Evolutionary conservation across 371 early-diverging fungal species (phyloP).

Genomic region (Polyrhizophydium stewartii): DNA sequence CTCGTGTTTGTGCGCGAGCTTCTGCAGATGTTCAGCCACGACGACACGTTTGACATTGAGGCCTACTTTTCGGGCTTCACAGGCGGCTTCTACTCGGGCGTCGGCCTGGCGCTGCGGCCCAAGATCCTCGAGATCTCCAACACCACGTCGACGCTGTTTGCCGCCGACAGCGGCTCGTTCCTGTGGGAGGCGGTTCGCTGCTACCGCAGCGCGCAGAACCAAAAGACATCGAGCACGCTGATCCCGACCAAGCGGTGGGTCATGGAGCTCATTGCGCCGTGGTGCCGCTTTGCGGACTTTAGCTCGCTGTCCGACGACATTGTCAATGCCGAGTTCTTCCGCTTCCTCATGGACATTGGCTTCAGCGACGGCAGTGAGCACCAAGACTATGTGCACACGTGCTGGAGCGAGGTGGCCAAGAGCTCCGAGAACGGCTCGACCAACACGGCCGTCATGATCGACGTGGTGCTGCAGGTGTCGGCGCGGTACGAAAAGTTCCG

Average conservation of each 20-base stretch:
- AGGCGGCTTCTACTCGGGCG: slow-evolving; percentile 30
- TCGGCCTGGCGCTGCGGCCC: slow-evolving; percentile 18
- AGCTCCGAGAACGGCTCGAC: slow-evolving; percentile 22
- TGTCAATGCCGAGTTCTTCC: slow-evolving; percentile 37
- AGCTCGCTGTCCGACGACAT: slow-evolving; percentile 20
- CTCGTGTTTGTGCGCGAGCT: slow-evolving; percentile 38
- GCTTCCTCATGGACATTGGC: slow-evolving; percentile 40
- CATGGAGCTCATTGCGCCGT: slow-evolving; percentile 35
- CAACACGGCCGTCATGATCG: slow-evolving; percentile 30
- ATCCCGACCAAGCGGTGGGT: slow-evolving; percentile 32
- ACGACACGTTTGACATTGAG: slow-evolving; percentile 22
- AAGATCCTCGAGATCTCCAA: slow-evolving; percentile 22
- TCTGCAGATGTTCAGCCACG: slow-evolving; percentile 29
- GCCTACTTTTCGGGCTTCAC: slow-evolving; percentile 17
- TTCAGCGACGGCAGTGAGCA: slow-evolving; percentile 12
- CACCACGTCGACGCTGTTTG: slow-evolving; percentile 25
- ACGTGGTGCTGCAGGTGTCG: slow-evolving; percentile 30
- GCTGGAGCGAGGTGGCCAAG: slow-evolving; percentile 27
- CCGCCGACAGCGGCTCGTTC: slow-evolving; percentile 32
- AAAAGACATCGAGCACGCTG: slow-evolving; percentile 14
- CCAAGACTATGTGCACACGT: slow-evolving; percentile 18
- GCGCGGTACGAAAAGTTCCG: slow-evolving; percentile 24
- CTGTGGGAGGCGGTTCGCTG: slow-evolving; percentile 48
- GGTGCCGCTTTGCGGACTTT: slow-evolving; percentile 25
- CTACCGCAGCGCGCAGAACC: slow-evolving; percentile 30